Base-by-base conservation (phyloP, 1,139 yeast genomes). In the Candida mesenterica region DNA sequence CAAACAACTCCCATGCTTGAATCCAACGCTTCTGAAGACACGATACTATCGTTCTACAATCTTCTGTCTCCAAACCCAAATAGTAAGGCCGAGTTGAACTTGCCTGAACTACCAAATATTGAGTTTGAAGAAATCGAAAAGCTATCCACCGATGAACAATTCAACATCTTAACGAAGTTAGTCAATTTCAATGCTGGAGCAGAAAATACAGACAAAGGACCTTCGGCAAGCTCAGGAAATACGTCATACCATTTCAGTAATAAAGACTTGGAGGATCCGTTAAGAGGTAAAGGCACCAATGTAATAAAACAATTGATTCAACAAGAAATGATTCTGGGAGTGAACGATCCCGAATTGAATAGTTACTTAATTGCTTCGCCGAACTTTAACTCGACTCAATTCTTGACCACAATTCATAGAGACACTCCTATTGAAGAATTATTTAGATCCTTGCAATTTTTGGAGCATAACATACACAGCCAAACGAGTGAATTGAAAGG, bases 351-450 rank as follows among this genome's bases (percentile, higher is more conserved):
- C 12, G 65, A 62, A 24, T 55, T 73, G 25, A 62, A 70, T 38
- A 72, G 76, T 44, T 87, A 74, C 58, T 64, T 87, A 45, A 79
- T 88, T 26, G 79, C 84, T 24, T 82, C 89, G 3, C 82, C 85
- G 43, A 65, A 72, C 30, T 90, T 90, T 65, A 79, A 82, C 46
- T 79, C 95, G 3, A 76, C 78, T 39, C 68, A 72, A 38, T 90
- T 82, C 53, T 62, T 90, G 44, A 75, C 82, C 22, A 76, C 79
- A 9, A 72, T 89, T 4, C 96, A 89, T 54, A 67, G 72, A 8
- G 79, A 79, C 30, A 84, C 89, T 24, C 71, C 90, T 1, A 80
- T 82, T 37, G 77, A 75, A 14, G 78, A 82, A 26, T 65, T 89
- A 44, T 63, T 70, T 20, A 53, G 62, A 7, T 77, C 88, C 2